Evolutionary conservation across 2,329 filamentous ascomycete species (phyloP).

Genomic region (Trichophyton equinum): DNA sequence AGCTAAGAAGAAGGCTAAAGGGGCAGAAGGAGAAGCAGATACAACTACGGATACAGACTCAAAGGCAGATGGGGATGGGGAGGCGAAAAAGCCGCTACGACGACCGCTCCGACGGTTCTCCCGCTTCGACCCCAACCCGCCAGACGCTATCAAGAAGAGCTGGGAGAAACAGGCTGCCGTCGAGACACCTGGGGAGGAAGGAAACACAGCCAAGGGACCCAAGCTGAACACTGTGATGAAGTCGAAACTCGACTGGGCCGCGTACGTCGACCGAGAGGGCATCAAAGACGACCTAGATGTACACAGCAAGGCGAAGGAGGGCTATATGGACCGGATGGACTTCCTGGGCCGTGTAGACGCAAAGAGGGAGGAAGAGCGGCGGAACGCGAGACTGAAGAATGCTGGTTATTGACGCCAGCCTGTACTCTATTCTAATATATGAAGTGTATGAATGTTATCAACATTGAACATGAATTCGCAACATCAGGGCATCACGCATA

Average conservation of each 20-base stretch:
- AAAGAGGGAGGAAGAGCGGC: conserved; percentile 44
- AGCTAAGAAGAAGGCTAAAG: conserved; percentile 24
- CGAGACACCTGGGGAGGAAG: conserved; percentile 4
- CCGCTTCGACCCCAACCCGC: conserved; percentile 36
- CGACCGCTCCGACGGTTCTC: conserved; percentile 33
- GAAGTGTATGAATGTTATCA: not conserved
- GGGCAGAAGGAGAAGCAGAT: conserved; percentile 16
- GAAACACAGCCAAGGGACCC: conserved; percentile 28
- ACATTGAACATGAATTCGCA: not conserved
- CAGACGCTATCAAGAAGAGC: conserved; percentile 32
- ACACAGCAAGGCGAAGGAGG: conserved; percentile 50
- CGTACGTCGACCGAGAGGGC: conserved; percentile 49
- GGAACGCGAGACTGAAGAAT: conserved; percentile 21
- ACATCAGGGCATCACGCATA: too few relatives aligned
- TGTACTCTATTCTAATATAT: not conserved
- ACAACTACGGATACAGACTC: not conserved
- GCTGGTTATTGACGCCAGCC: not conserved
- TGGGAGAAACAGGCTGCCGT: conserved; percentile 27
- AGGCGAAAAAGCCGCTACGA: conserved; percentile 18
- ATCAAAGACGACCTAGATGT: conserved; percentile 49
- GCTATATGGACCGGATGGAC: conserved; percentile 49
- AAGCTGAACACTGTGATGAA: conserved; percentile 57
- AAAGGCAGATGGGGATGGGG: conserved; percentile 7
- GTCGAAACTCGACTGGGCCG: conserved; percentile 52
- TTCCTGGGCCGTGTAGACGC: conserved; percentile 49